These are phyloP conservation scores for Inga leiocalycina DNA, from an alignment of 306 rosid genomes.

Conservation along the genomic window DNA sequence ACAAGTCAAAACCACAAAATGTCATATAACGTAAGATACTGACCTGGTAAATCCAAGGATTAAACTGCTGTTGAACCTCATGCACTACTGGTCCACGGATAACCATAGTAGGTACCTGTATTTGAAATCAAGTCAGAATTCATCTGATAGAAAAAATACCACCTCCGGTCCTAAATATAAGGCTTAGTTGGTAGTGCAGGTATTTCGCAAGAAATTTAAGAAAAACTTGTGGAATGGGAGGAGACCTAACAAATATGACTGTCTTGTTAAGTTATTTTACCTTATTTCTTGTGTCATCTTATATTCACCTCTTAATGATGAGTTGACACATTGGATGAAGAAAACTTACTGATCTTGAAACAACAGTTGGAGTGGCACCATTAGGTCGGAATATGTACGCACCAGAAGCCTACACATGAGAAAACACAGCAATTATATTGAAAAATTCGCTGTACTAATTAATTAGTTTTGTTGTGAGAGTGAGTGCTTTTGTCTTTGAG, in stretches of 20 bases:
- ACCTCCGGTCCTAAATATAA: too few relatives aligned
- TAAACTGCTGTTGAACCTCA: constrained; percentile 75
- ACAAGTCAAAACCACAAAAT: background rate
- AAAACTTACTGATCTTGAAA: constrained; percentile 80
- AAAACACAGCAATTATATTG: constrained; percentile 4
- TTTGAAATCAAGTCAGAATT: constrained; percentile 6
- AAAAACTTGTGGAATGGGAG: background rate
- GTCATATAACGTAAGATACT: constrained; percentile 2
- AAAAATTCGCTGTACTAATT: constrained; percentile 16
- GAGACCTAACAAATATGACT: background rate
- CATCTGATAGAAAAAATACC: background rate
- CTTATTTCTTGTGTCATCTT: background rate
- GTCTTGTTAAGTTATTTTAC: background rate
- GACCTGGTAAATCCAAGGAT: constrained; percentile 89
- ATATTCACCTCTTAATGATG: background rate
- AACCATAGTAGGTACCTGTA: constrained; percentile 67
- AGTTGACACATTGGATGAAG: constrained; percentile 3
- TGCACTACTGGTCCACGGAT: constrained; percentile 68
- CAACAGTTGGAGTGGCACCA: constrained; percentile 60
- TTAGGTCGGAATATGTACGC: constrained; percentile 90
- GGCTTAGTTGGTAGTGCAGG: too few relatives aligned
- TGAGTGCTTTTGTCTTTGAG: constrained; percentile 9
- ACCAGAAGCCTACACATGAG: constrained; percentile 62
- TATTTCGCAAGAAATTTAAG: background rate
- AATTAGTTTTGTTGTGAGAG: constrained; percentile 13